Evolutionary conservation across 1,139 yeast species (phyloP).

Genomic region (Nakaseomyces bracarensis): DNA sequence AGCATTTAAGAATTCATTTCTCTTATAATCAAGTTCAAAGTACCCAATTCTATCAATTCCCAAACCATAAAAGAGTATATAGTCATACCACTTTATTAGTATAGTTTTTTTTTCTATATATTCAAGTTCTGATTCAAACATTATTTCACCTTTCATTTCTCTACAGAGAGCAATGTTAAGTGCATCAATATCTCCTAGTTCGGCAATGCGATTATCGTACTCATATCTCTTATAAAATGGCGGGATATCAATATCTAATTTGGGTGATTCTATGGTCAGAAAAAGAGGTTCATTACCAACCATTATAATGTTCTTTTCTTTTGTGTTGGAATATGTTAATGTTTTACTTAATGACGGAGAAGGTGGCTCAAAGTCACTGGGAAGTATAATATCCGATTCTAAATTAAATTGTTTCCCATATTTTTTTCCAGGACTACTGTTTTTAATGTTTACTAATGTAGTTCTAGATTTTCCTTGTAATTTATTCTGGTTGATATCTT

Average conservation of each 20-base stretch:
- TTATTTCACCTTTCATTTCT: slow-evolving; percentile 14
- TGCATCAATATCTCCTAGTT: slow-evolving; percentile 20
- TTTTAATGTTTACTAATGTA: not conserved
- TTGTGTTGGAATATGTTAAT: not conserved
- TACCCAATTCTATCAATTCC: slow-evolving; percentile 25
- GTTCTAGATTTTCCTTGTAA: not conserved
- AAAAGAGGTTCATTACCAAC: not conserved
- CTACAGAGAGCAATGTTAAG: slow-evolving; percentile 18
- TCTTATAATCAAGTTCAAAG: slow-evolving; percentile 12
- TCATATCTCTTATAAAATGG: slow-evolving; percentile 21
- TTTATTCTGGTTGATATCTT: slow-evolving; percentile 1
- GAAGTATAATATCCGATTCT: not conserved
- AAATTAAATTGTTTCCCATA: not conserved
- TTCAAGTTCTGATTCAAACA: slow-evolving; percentile 24
- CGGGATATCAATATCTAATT: not conserved
- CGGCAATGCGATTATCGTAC: slow-evolving; percentile 19
- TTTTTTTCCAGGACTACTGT: not conserved
- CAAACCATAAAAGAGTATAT: slow-evolving; percentile 21
- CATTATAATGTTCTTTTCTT: not conserved
- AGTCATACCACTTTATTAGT: slow-evolving; percentile 15
- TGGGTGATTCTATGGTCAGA: not conserved
- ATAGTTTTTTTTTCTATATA: slow-evolving; percentile 15
- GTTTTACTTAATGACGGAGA: slow-evolving; percentile 2
- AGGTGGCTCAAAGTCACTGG: not conserved
- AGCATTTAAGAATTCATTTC: not conserved